Evolutionary conservation across 495 filamentous ascomycete genomes (phyloP).

Genomic region (Articulospora tetracladia): DNA sequence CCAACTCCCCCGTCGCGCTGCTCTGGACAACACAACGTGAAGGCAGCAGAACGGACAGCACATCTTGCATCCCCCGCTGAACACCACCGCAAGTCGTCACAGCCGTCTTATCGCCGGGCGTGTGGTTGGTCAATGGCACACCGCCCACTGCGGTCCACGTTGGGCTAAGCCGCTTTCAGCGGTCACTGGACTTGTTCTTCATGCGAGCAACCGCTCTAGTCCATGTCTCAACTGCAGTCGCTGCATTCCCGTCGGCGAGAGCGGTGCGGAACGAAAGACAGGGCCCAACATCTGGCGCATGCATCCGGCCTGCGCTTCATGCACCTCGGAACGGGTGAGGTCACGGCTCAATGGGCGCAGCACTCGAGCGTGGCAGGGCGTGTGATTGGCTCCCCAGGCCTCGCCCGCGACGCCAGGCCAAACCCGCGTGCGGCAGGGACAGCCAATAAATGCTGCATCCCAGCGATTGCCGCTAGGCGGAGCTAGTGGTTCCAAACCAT

Average conservation of each 20-base stretch:
- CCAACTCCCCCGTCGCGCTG: background rate
- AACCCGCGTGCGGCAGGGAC: background rate
- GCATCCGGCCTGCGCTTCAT: slow-evolving; percentile 8
- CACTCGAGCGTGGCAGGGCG: background rate
- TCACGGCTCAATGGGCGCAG: background rate
- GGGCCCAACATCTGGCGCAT: background rate
- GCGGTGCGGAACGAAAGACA: slow-evolving; percentile 21
- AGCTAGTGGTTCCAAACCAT: slow-evolving; percentile 20
- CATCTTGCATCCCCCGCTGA: slow-evolving; percentile 4
- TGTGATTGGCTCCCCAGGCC: background rate
- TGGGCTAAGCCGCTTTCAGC: slow-evolving; percentile 7
- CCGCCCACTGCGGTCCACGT: background rate
- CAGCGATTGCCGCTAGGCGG: background rate
- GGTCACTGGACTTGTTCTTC: slow-evolving; percentile 19
- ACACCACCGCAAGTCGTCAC: background rate
- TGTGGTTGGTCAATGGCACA: background rate
- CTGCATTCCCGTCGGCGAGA: slow-evolving; percentile 24
- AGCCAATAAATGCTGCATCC: background rate
- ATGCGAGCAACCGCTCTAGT: slow-evolving; percentile 26
- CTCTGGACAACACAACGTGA: background rate
- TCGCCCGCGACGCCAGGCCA: background rate
- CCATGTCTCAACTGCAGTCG: slow-evolving; percentile 13
- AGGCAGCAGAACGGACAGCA: slow-evolving; percentile 1
- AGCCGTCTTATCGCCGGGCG: background rate
- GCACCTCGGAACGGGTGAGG: slow-evolving; percentile 16